Evolutionary conservation across 1,139 yeast genomes (phyloP).

Genomic region (Nakaseomyces nivariensis): DNA sequence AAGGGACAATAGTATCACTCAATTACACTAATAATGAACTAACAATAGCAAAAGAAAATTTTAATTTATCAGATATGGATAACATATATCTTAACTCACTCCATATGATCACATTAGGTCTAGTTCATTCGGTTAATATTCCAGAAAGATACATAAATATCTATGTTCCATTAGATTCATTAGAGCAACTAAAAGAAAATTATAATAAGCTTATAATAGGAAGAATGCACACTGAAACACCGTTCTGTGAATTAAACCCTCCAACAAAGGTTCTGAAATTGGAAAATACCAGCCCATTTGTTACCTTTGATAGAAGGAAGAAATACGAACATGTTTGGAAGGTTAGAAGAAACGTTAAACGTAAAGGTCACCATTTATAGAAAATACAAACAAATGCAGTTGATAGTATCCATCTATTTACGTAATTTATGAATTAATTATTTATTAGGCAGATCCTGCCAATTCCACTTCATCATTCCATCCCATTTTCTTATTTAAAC

Average conservation of each 20-base stretch:
- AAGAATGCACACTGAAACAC: conserved; percentile 57
- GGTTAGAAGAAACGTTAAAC: conserved; percentile 51
- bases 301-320: conserved; percentile 37
- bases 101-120: conserved; percentile 36
- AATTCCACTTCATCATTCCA: conserved; percentile 34
- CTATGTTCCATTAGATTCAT: conserved; percentile 39
- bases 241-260: conserved; percentile 38
- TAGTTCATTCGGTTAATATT: conserved; percentile 56
- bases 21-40: conserved; percentile 15
- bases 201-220: conserved; percentile 37
- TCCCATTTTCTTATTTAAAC: conserved; percentile 48
- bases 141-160: conserved; percentile 38
- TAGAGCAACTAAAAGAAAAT: conserved; percentile 25
- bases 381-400: background rate
- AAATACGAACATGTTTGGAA: conserved; percentile 52
- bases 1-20: conserved; percentile 46
- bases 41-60: background rate
- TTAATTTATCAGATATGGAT: background rate
- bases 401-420: background rate
- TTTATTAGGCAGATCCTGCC: background rate
- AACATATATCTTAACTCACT: background rate
- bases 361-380: conserved; percentile 34
- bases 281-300: conserved; percentile 35
- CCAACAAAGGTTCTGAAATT: conserved; percentile 14
- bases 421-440: background rate